Evolutionary conservation across 306 rosid species (phyloP).

Genomic region (Lotus japonicus): DNA sequence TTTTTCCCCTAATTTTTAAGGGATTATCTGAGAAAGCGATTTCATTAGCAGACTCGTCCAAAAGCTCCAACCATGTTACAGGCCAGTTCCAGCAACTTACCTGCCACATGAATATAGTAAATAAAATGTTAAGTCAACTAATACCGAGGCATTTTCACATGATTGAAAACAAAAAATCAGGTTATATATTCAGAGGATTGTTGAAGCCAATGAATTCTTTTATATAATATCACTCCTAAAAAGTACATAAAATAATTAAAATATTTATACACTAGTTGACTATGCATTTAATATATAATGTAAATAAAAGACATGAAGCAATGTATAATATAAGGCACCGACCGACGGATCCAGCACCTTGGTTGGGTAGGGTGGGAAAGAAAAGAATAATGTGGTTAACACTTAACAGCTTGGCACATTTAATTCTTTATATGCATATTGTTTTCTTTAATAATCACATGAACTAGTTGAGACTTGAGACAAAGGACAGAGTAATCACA

Average conservation of each 20-base stretch:
- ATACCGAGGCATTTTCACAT: constrained; percentile 11
- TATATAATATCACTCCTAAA: neutral
- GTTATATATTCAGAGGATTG: neutral
- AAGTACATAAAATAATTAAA: neutral
- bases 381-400: constrained; percentile 20
- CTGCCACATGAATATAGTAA: constrained; percentile 43
- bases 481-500: neutral
- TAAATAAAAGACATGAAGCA: neutral
- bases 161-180: neutral
- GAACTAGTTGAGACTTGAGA: constrained; percentile 21
- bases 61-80: constrained; percentile 84
- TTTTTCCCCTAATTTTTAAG: neutral
- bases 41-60: constrained; percentile 39
- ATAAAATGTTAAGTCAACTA: constrained; percentile 39
- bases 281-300: neutral
- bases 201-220: neutral
- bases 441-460: constrained; percentile 20
- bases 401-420: constrained; percentile 39
- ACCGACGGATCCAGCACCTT: constrained; percentile 9
- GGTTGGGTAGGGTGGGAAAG: constrained; percentile 24
- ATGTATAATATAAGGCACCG: neutral
- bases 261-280: constrained; percentile 22
- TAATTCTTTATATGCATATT: neutral
- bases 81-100: constrained; percentile 74
- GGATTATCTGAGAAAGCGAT: constrained; percentile 53